Evolutionary conservation across 1,139 yeast genomes (phyloP), one percentile per base, ranked within the genome.

Genomic region (Debaryomycetaceae sp.): DNA sequence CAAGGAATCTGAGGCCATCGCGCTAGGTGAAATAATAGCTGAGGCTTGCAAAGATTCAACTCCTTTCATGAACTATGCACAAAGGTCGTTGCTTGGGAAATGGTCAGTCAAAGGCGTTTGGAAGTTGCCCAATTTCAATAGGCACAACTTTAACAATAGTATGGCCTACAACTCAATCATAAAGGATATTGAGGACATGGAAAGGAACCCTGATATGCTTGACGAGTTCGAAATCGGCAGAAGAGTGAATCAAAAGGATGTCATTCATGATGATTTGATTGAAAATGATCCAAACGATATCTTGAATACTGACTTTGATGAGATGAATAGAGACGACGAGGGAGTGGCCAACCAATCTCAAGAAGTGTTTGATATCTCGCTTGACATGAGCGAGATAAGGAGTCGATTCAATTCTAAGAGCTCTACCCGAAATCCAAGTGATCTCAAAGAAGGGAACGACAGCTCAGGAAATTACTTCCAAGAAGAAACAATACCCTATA

Each of bases 381-480:
- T 27, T 11, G 31, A 27, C 11, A 8, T 27, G 11, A 27, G 31
- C 11, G 31, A 27, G 11, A 27, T 27, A 8, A 7, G 31, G 31
- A 27, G 31, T 11, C 8, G 31, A 3, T 27, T 27, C 31, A 27
- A 27, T 11, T 27, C 31, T 27, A 27, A 27, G 11, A 27, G 31
- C 31, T 27, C 31, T 4, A 27, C 31, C 11, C 8, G 31, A 27
- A 27, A 27, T 4, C 31, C 31, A 27, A 27, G 31, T 27, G 99
- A 93, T 4, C 31, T 27, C 31, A 27, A 27, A 27, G 31, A 27
- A 27, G 11, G 11, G 11, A 27, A 27, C 3, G 24, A 39, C n/a
- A 33, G 24, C 20, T 31, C 35, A n/a, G 41, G 9, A 6, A 7
- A 22, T 17, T 23, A 33, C 24, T 34, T 24, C 7, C 41, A 31